These are phyloP conservation scores for Suhomyces kunorum DNA, from an alignment of 1,139 yeast genomes.

Conservation along the genomic window DNA sequence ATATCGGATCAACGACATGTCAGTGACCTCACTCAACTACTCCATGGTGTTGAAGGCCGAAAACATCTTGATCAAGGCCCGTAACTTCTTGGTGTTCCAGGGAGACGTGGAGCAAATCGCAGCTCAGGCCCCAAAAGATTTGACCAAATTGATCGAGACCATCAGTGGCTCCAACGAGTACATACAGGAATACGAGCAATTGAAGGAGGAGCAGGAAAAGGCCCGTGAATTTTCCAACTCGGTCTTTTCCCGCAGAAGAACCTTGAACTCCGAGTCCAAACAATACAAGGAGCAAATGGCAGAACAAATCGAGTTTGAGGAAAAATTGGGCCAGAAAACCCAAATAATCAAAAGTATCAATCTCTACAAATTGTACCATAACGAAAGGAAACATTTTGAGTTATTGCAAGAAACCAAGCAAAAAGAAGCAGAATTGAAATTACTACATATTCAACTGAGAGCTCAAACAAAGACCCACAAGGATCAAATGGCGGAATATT, in stretches of 20 bases:
- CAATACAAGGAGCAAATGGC: conserved; percentile 76
- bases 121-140: conserved; percentile 75
- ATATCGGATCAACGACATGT: conserved; percentile 64
- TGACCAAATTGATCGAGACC: conserved; percentile 74
- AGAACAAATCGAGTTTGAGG: conserved; percentile 71
- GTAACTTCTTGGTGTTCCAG: conserved; percentile 91
- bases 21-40: conserved; percentile 68
- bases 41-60: conserved; percentile 68
- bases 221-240: conserved; percentile 67
- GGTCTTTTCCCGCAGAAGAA: conserved; percentile 70
- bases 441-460: conserved; percentile 26
- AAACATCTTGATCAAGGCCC: conserved; percentile 83
- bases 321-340: conserved; percentile 50
- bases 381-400: conserved; percentile 49
- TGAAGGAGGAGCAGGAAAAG: conserved; percentile 65
- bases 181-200: conserved; percentile 64
- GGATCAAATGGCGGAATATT: conserved; percentile 43
- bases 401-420: conserved; percentile 27
- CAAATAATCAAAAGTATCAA: conserved; percentile 51
- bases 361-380: conserved; percentile 68
- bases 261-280: conserved; percentile 72
- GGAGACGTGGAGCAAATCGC: conserved; percentile 97
- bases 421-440: conserved; percentile 32
- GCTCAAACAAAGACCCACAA: conserved; percentile 30
- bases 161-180: conserved; percentile 80